Base-by-base conservation (phyloP, 345 rosid genomes). In the Brassica nigra region DNA sequence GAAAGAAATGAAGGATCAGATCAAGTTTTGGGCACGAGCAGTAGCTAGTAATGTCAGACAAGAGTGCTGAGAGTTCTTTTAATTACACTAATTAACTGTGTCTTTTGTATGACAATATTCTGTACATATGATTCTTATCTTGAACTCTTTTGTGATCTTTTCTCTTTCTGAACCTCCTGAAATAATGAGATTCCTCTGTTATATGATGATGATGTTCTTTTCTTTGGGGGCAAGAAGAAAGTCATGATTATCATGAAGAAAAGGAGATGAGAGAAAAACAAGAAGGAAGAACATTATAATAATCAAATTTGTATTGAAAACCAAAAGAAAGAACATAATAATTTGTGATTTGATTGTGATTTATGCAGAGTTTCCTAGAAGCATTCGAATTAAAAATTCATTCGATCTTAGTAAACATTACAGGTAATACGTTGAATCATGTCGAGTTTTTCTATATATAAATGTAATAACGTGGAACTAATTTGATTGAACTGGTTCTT, bases 1-100 rank as follows among this genome's bases (percentile, higher is more conserved):
- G 27, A 69, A 83, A 71, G 90, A 85, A n/a, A 85, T 86, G 87
- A 88, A 90, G 30, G 82, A 85, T 59, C 88, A 86, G 33, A 83
- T 90, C 88, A 90, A 86, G 86, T 87, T 83, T 15, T 90, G 95
- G 92, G 95, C 92, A 6, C 82, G 91, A 78, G 88, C 90, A 8
- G 92, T 89, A 34, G 95, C 95, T 5, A 86, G 79, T 54, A 88
- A 90, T 70, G 90, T 86, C 70, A 79, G 86, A 54, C 85, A 86
- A 77, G 86, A 86, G 66, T 86, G 86, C 67, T 87, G 66, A 83
- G 62, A 63, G 54, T 61, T 63, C 1, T 29, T 59, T 29, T 47
- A 29, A 44, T 44, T 33, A 67, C 61, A 58, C 77, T 78, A 31
- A 78, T 73, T 58, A 20, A 72, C 49, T 71, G 31, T 70, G 76